Conservation (phyloP, 768 basidiomycete genomes). For the Daedalea quercina region DNA sequence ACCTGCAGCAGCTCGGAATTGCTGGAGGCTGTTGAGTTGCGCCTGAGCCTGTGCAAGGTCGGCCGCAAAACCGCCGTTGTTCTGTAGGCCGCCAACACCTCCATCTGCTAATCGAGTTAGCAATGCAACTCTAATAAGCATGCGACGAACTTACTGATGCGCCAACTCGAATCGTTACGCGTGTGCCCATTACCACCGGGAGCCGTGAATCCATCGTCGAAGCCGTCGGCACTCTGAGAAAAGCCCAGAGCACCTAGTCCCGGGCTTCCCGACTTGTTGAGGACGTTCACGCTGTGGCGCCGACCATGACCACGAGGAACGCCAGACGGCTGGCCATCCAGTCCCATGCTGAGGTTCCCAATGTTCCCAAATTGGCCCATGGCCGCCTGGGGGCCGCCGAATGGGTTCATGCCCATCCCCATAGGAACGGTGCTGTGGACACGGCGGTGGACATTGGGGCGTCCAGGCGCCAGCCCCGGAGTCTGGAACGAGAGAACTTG, state of each 20-base stretch:
- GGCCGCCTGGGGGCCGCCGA: constrained; percentile 42
- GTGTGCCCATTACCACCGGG: constrained; percentile 61
- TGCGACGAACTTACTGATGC: constrained; percentile 61
- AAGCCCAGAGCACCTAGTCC: constrained; percentile 44
- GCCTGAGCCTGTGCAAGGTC: constrained; percentile 97
- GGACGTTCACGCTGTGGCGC: constrained; percentile 87
- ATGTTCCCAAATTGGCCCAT: constrained; percentile 67
- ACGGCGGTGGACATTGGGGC: constrained; percentile 58
- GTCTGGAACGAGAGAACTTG: constrained; percentile 78
- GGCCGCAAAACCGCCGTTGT: constrained; percentile 57
- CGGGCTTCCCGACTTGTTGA: constrained; percentile 57
- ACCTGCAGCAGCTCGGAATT: constrained; percentile 92
- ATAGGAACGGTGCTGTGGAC: constrained; percentile 82
- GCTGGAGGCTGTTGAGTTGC: constrained; percentile 91
- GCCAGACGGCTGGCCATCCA: constrained; percentile 59
- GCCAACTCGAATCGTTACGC: constrained; percentile 80
- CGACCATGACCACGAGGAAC: constrained; percentile 82
- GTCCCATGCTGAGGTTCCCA: constrained; percentile 38
- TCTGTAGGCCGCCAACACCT: constrained; percentile 58
- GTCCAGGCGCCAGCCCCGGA: constrained; percentile 62
- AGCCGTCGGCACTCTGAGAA: constrained; percentile 51
- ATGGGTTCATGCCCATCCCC: constrained; percentile 36
- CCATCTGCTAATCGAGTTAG: constrained; percentile 45
- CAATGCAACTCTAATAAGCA: neutral
- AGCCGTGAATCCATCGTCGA: constrained; percentile 76